Evolutionary conservation across 2,329 filamentous ascomycete species (phyloP), one percentile per base, ranked within the genome.

Genomic region (Epichloe glyceriae): DNA sequence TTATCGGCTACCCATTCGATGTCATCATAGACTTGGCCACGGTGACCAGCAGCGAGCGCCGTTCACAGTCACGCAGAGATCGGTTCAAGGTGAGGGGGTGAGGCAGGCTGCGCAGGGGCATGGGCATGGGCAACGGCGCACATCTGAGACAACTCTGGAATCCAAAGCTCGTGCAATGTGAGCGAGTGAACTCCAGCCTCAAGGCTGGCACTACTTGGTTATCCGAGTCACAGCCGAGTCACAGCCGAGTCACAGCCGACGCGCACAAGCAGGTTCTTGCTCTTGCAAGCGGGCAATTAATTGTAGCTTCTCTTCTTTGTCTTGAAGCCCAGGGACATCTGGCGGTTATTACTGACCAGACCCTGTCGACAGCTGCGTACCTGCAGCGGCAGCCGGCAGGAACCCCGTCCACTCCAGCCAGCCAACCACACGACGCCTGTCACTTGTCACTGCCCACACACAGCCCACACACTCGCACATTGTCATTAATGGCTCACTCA

Each of bases 351-450:
- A 10, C 5, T 3, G 10, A 26, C 26, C 26, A 26, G 7, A 26
- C 41, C 41, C 41, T 30, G 14, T 42, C 40, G 11, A 42, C 12
- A 30, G 43, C 15, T 46, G 30, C 33, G 46, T 48, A 42, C 46
- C 46, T 42, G 46, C 46, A 48, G 38, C 46, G 46, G 46, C 46
- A 20, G 38, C 30, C 46, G 38, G 38, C 46, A 30, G 38, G 26
- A 35, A 35, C 38, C 30, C 46, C 38, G 12, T n/a, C 22, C 8
- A n/a, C 42, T 34, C 7, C 26, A 26, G 2, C 22, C 6, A 17
- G 26, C 46, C 46, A 48, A 46, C 33, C 43, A 46, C 33, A 26
- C 15, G 35, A 37, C 12, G 15, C 35, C 12, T 14, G 35, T 37
- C n/a, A n/a, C 19, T 19, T 19, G 19, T 3, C 26, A 8, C 2